Base-by-base conservation (phyloP, 1,139 yeast species). In the Suhomyces wounanorum region DNA sequence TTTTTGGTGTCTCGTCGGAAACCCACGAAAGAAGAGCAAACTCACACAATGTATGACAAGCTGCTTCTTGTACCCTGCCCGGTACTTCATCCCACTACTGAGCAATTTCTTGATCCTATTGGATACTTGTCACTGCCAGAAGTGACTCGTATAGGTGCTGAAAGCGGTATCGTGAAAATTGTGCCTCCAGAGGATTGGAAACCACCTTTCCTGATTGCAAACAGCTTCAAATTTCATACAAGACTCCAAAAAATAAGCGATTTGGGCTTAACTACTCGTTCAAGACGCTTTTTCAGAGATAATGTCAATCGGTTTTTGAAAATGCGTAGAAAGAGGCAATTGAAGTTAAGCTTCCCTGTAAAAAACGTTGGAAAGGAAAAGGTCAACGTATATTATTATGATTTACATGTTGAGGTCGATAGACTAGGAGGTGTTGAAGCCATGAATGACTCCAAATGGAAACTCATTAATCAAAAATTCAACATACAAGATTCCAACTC, bases 161-260 rank as follows among this genome's bases (percentile, higher is more conserved):
- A 72, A 44, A 86, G 73, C 63, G 95, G 95, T 0, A 77, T 87
- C 59, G 67, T 87, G 30, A 87, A 87, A 61, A 59, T 87, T 1
- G 73, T 80, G 1, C 91, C 95, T 2, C 94, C 94, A 0, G 51
- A 56, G 5, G 70, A 62, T 11, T 85, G 88, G 81, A 68, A 69
- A 49, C 72, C 70, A 1, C 70, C 75, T 0, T 77, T 86, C 55
- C 75, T 81, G 53, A 69, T 87, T 16, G 77, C 87, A 45, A 69
- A 73, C 39, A 62, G 69, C 8, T 86, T 87, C 64, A 75, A 68
- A 49, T 87, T 87, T 60, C 85, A 82, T 55, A 86, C 90, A 6
- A 68, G 94, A 50, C 65, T 84, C 23, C 94, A 87, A 62, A 78
- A 75, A 47, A 61, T 87, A 50, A 79, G 82, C 59, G 89, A 86